Evolutionary conservation across 495 filamentous ascomycete species (phyloP).

Genomic region (Astrocystis sublimbata): DNA sequence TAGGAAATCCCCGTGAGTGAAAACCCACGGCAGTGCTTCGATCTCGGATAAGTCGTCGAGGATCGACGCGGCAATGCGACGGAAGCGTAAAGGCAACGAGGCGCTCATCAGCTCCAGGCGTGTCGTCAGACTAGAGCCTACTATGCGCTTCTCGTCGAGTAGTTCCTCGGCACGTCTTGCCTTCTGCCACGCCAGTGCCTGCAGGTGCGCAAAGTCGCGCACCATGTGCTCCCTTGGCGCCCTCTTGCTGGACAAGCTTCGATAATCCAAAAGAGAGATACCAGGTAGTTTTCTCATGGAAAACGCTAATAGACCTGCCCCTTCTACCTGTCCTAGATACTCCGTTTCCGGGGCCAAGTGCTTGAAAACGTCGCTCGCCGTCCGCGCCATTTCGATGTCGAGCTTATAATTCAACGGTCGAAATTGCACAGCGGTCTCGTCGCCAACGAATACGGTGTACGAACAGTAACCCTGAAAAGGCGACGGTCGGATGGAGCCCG

Average conservation of each 20-base stretch:
- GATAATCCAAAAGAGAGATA: conserved; percentile 37
- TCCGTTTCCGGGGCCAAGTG: conserved; percentile 41
- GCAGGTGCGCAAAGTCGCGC: conserved; percentile 45
- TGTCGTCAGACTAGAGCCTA: conserved; percentile 39
- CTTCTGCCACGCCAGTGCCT: conserved; percentile 38
- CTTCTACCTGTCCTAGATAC: conserved; percentile 23
- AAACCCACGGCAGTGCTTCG: conserved; percentile 48
- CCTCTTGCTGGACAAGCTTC: conserved; percentile 15
- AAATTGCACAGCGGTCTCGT: conserved; percentile 50
- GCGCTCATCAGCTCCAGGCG: conserved; percentile 40
- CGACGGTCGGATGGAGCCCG: conserved; percentile 27
- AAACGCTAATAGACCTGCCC: conserved; percentile 37
- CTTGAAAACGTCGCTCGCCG: conserved; percentile 43
- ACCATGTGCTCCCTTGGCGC: conserved; percentile 38
- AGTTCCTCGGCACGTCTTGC: conserved; percentile 21
- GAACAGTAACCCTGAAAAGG: conserved; percentile 56
- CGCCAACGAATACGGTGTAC: conserved; percentile 45
- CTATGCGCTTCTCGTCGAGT: conserved; percentile 24
- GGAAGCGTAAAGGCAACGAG: conserved; percentile 42
- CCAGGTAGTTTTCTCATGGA: conserved; percentile 46
- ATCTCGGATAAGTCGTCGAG: conserved; percentile 38
- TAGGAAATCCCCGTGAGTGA: conserved; percentile 60
- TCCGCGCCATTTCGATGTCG: conserved; percentile 40
- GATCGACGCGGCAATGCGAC: conserved; percentile 28
- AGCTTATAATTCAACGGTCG: conserved; percentile 46